Conservation (phyloP, 768 basidiomycete species). For the Naganishia kalamii region DNA sequence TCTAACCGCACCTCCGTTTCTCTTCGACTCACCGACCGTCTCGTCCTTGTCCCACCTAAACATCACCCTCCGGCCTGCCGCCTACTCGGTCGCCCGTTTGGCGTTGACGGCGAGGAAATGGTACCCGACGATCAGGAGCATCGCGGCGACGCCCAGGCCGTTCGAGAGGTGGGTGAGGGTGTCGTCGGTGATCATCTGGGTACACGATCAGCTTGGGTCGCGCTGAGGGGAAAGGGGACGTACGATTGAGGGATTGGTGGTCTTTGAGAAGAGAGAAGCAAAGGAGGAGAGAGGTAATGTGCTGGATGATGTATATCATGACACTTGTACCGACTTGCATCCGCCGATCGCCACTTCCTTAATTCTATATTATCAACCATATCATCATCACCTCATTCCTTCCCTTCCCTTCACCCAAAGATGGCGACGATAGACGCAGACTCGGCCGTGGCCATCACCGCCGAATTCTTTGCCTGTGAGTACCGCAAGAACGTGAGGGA, state of each 20-base stretch:
- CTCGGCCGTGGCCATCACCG: slow-evolving; percentile 19
- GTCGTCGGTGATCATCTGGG: slow-evolving; percentile 66
- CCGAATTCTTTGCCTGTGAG: slow-evolving; percentile 25
- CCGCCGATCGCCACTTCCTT: too few relatives aligned
- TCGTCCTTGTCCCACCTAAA: not conserved
- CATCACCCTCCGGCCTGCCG: not conserved
- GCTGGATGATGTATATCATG: too few relatives aligned
- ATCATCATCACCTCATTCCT: not conserved
- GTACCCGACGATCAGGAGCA: slow-evolving; percentile 80
- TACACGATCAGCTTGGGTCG: not conserved
- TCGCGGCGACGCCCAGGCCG: slow-evolving; percentile 73
- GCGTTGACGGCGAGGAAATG: slow-evolving; percentile 85
- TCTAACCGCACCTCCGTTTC: too few relatives aligned
- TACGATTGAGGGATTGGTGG: not conserved
- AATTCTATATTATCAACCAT: not conserved
- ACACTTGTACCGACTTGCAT: too few relatives aligned
- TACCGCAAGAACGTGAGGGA: not conserved
- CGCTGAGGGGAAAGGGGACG: not conserved
- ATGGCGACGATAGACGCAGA: slow-evolving; percentile 2
- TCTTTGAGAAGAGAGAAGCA: too few relatives aligned
- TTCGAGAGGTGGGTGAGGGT: slow-evolving; percentile 79
- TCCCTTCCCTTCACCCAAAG: not conserved
- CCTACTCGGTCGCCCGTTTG: slow-evolving; percentile 44
- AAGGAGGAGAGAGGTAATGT: too few relatives aligned
- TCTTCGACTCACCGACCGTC: not conserved